Evolutionary conservation across 2,329 filamentous ascomycete species (phyloP).

Genomic region (Epichloe gansuensis): DNA sequence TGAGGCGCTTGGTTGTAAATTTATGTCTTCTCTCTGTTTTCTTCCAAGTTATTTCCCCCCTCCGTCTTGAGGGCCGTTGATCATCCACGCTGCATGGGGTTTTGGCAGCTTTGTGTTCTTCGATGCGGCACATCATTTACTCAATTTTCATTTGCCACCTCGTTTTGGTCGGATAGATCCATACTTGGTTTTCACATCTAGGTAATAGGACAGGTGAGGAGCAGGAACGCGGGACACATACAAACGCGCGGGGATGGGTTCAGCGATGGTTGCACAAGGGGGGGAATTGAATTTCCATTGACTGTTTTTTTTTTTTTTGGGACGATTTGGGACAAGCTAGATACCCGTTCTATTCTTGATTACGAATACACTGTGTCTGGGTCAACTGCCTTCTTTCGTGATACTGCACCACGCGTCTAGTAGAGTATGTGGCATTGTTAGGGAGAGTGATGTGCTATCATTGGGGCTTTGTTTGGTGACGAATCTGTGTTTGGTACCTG

Average conservation of each 20-base stretch:
- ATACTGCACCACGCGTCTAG: neutral
- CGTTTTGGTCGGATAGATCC: neutral
- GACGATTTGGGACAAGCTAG: neutral
- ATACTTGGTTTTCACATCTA: neutral
- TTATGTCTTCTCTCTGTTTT: slow-evolving; percentile 6
- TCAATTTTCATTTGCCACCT: neutral
- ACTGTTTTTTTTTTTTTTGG: neutral
- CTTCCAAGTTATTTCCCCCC: neutral
- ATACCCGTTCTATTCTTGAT: neutral
- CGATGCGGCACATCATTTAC: neutral
- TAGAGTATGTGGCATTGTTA: no score
- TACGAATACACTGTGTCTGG: neutral
- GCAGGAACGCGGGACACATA: neutral
- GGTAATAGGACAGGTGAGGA: neutral
- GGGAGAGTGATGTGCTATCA: no score
- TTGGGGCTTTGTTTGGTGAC: no score
- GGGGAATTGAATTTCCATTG: no score
- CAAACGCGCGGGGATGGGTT: no score
- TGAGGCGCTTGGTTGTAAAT: slow-evolving; percentile 6
- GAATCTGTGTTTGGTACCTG: no score
- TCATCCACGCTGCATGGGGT: neutral
- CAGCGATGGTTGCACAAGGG: no score
- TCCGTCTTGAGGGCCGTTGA: neutral
- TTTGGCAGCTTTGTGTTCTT: neutral
- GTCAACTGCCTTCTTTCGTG: neutral